These are phyloP conservation scores for Mycena crocata DNA, from an alignment of 768 basidiomycete species.

Conservation along the genomic window DNA sequence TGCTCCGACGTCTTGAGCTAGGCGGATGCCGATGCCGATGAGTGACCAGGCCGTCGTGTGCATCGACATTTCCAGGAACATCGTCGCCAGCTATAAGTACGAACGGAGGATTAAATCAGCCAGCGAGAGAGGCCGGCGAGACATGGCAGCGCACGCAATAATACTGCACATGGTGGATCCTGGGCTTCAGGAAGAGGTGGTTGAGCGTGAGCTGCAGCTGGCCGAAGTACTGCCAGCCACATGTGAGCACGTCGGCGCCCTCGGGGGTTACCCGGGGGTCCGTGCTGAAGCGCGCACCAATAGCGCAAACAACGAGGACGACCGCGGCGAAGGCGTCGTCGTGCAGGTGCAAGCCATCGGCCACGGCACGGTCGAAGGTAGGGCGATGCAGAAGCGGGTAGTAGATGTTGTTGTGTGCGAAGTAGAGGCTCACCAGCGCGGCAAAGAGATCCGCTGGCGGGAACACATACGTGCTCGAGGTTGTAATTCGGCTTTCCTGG, in stretches of 20 bases:
- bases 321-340: slow-evolving; percentile 62
- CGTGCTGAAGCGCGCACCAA: slow-evolving; percentile 67
- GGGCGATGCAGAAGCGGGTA: slow-evolving; percentile 79
- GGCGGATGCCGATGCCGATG: slow-evolving; percentile 55
- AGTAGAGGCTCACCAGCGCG: slow-evolving; percentile 72
- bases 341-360: slow-evolving; percentile 58
- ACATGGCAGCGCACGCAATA: not conserved
- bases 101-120: too few relatives aligned
- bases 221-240: slow-evolving; percentile 76
- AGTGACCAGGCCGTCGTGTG: slow-evolving; percentile 76
- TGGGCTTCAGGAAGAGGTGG: not conserved
- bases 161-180: not conserved
- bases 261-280: slow-evolving; percentile 60
- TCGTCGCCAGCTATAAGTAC: slow-evolving; percentile 62
- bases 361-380: slow-evolving; percentile 66
- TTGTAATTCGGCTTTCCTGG: not conserved
- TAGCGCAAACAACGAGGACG: slow-evolving; percentile 78
- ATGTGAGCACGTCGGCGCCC: slow-evolving; percentile 45
- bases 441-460: slow-evolving; percentile 64
- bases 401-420: slow-evolving; percentile 63
- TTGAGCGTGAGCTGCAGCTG: slow-evolving; percentile 53
- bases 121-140: too few relatives aligned
- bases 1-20: slow-evolving; percentile 25
- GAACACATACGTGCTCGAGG: slow-evolving; percentile 48
- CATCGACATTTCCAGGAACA: slow-evolving; percentile 65